Evolutionary conservation across 192 early-diverging fungal species (phyloP), one percentile per base, ranked within the genome.

Genomic region (Gryganskiella cystojenkinii): DNA sequence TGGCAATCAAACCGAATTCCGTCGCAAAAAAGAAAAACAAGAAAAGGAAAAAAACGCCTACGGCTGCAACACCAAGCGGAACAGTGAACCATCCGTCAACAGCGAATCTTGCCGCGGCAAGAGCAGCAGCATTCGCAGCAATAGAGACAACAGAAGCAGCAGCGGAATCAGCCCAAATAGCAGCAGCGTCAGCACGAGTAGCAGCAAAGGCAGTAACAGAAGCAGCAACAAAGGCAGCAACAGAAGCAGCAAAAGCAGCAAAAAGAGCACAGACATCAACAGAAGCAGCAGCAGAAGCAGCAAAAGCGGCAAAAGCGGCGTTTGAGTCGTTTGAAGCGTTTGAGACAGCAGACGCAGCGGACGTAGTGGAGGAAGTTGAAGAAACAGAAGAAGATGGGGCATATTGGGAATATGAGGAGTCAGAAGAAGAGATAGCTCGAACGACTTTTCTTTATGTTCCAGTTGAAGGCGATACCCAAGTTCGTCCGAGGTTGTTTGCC

Each of bases 361-460:
- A 20, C 44, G 40, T 5, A 65, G 63, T 40, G 24, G 17, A 2
- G 28, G 42, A 19, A 45, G 22, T 22, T 42, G 24, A 45, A 20
- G 17, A 27, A 49, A 20, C n/a, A 60, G 43, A 43, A 28, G 57
- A 33, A 44, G 43, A 37, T 27, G 40, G 0, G 28, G 22, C 1
- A 13, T 4, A 44, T 15, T n/a, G 19, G 7, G 42, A 45, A 0
- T 60, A 43, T 3, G 57, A 60, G 8, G 42, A 60, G 27, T 60
- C 27, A 34, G 42, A 60, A 33, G 43, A 60, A 28, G 27, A 13
- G 11, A 45, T 19, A 28, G 57, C 57, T 60, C 20, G 42, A 19
- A 60, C 40, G 57, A 60, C 57, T 17, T 60, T 45, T 45, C 57
- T 60, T 35, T 60, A 60, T 60, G 57, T 60, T 28, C 57, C 57